Evolutionary conservation across 768 basidiomycete genomes (phyloP).

Genomic region (Lentinula detonsa): DNA sequence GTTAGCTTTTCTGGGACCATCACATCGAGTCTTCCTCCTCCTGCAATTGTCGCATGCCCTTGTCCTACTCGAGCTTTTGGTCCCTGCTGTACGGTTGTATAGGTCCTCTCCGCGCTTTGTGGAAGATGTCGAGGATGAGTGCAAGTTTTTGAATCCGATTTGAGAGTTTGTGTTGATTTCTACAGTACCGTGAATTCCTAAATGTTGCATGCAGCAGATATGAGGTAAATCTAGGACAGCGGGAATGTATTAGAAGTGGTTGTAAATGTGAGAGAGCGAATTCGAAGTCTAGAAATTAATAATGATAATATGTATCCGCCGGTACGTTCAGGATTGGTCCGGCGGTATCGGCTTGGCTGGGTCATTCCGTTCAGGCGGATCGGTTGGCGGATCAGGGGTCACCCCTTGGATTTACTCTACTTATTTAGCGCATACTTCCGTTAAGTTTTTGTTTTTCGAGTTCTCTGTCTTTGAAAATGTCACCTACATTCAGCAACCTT

Average conservation of each 20-base stretch:
- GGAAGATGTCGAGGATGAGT: not conserved
- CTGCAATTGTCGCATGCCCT: slow-evolving; percentile 59
- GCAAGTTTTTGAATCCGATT: not conserved
- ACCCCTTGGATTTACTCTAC: not conserved
- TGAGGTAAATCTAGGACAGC: not conserved
- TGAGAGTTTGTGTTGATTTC: not conserved
- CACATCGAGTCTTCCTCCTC: slow-evolving; percentile 54
- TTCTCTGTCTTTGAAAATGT: too few relatives aligned
- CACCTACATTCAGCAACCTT: too few relatives aligned
- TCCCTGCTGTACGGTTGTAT: not conserved
- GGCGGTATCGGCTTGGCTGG: not conserved
- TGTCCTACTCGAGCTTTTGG: slow-evolving; percentile 41
- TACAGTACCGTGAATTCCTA: not conserved
- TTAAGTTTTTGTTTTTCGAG: not conserved
- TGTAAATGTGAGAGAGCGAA: not conserved
- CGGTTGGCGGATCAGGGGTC: not conserved
- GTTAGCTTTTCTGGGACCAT: slow-evolving; percentile 45
- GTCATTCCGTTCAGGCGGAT: not conserved
- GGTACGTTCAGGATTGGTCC: not conserved
- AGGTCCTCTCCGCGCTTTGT: not conserved
- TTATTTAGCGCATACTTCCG: not conserved
- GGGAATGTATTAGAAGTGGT: not conserved
- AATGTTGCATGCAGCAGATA: not conserved
- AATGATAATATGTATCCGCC: not conserved
- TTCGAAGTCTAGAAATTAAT: not conserved